These are phyloP conservation scores for Podila minutissima DNA, from an alignment of 192 early-diverging fungal genomes.

Conservation along the genomic window DNA sequence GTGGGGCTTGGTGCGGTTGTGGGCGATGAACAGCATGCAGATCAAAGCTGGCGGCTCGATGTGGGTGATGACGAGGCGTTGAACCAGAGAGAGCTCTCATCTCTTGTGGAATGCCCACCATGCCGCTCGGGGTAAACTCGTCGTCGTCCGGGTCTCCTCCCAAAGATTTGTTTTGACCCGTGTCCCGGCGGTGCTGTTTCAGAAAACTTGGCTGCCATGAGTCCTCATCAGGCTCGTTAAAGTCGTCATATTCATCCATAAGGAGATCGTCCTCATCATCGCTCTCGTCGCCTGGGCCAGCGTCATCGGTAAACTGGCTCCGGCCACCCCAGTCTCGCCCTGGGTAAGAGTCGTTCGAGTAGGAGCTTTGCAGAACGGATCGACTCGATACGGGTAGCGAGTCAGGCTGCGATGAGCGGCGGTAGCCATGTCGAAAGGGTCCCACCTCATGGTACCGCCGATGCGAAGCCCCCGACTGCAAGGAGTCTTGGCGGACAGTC, in stretches of 20 bases:
- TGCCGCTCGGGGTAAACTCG: constrained; percentile 19
- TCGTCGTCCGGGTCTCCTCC: not conserved
- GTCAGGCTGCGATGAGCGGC: not conserved
- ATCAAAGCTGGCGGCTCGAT: not conserved
- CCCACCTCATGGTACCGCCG: not conserved
- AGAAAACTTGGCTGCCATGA: not conserved
- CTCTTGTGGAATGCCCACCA: constrained; percentile 25
- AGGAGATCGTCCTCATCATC: not conserved
- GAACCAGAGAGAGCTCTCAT: not conserved
- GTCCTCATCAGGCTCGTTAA: not conserved
- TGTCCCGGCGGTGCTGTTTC: not conserved
- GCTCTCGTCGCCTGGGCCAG: not conserved
- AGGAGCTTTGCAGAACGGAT: not conserved
- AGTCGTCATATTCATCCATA: not conserved
- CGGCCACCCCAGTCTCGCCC: not conserved
- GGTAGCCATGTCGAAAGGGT: not conserved
- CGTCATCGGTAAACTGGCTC: not conserved
- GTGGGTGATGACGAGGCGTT: not conserved
- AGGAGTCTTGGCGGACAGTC: not conserved
- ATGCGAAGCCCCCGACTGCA: not conserved
- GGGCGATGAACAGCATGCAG: not conserved
- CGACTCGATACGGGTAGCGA: not conserved
- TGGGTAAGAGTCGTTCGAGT: not conserved
- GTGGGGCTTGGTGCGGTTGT: not conserved
- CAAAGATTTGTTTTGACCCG: not conserved